phyloP scores from a whole-genome alignment of 352 stramenopile genomes.

The Pythium aristosporum region DNA sequence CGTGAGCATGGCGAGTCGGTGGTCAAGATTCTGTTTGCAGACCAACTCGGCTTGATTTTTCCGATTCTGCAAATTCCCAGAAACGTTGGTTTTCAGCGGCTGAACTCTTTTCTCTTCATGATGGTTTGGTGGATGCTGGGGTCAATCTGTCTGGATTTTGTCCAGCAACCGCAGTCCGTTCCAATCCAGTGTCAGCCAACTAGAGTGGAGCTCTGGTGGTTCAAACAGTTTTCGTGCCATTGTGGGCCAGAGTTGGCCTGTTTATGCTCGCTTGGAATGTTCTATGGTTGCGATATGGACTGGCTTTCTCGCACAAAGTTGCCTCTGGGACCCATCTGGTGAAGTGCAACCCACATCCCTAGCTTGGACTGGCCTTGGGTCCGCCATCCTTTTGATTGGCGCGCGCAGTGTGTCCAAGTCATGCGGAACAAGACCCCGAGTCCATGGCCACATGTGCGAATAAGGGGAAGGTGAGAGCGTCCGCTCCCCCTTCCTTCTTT shows the following conservation, averaged over 20 bases:
- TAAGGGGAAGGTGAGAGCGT: constrained; percentile 1
- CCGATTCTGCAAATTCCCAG: no score
- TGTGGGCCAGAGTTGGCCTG: neutral
- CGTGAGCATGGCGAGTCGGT: no score
- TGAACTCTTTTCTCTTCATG: no score
- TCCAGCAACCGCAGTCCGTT: no score
- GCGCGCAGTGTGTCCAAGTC: no score
- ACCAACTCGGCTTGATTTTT: no score
- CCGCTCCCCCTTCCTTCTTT: neutral
- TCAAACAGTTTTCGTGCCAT: neutral
- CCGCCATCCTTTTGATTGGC: neutral
- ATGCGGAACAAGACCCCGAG: constrained; percentile 3
- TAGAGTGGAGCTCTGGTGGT: neutral
- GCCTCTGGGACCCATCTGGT: constrained; percentile 1
- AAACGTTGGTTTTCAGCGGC: no score
- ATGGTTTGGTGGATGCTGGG: no score
- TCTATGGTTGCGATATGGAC: constrained; percentile 7
- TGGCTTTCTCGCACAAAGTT: constrained; percentile 19
- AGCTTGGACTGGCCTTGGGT: neutral
- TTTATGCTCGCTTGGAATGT: neutral
- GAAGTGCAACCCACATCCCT: neutral
- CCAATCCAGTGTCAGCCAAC: no score
- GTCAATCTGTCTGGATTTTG: no score
- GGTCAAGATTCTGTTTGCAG: no score
- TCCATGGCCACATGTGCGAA: neutral